Evolutionary conservation across 495 filamentous ascomycete genomes (phyloP), one percentile per base, ranked within the genome.

Genomic region (Aspergillus affinis): DNA sequence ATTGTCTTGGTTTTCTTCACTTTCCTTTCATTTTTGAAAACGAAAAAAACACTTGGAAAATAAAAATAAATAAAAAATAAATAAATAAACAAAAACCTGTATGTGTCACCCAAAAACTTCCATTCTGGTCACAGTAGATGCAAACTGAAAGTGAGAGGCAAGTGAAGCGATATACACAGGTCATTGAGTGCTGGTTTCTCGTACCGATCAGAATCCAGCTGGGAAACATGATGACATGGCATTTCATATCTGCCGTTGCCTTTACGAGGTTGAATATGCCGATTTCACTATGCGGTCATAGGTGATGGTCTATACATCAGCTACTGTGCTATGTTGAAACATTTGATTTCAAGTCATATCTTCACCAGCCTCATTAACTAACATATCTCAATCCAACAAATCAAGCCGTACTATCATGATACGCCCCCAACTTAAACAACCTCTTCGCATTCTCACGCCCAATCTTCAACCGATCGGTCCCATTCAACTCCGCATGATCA

Each of bases 361-460:
- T n/a, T n/a, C 30, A 7, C 3, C 1, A 32, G 30, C 6, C 30
- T 32, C 30, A 32, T n/a, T n/a, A n/a, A 30, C 7, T 32, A 8
- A 32, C 6, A 32, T 32, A 32, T 6, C 6, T 7, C 10, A 32
- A 6, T 26, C 3, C 9, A 44, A 59, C 6, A 20, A 19, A 46
- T 66, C 56, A 72, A 45, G 74, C 72, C 41, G 55, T 58, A 47
- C 66, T 69, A 72, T 79, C 76, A 64, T 76, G 75, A 55, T 76
- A 79, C 55, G 55, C 61, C 29, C 75, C 75, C 59, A 79, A 73
- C 65, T 72, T 77, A 21, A 84, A 86, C 53, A 86, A 57, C 65
- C 62, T 73, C 61, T 84, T 84, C 4, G 82, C 82, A 62, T 85
- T 86, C 51, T 74, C 75, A 58, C 81, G 69, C 10, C 73, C 83